A percentile compares a stretch with the other conserved stretches of the same genome.
phyloP scores from a whole-genome alignment of 2,329 filamentous ascomycete genomes.

The Talaromyces sp. region DNA sequence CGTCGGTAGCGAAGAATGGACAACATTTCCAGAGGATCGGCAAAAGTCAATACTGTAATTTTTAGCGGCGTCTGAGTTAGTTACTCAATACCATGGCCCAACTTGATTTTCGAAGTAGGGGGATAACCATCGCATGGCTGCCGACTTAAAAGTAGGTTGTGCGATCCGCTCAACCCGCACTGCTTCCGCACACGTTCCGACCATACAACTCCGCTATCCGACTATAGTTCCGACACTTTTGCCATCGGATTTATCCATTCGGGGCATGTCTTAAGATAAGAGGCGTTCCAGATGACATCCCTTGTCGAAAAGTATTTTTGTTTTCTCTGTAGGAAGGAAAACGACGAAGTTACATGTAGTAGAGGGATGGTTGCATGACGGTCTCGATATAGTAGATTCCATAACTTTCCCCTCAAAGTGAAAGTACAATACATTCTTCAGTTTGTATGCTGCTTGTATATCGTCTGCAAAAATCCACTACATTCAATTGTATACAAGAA shows the following conservation, averaged over 20 bases:
- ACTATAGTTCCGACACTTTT: background rate
- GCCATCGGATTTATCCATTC: too few species aligned
- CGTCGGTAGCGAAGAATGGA: constrained; percentile 1
- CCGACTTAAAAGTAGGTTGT: background rate
- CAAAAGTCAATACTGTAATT: background rate
- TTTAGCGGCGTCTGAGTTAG: background rate
- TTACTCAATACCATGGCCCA: background rate
- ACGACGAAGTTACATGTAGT: background rate
- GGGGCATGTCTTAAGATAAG: too few species aligned
- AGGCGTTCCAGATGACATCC: too few species aligned
- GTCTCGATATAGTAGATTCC: background rate
- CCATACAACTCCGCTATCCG: background rate
- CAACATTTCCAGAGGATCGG: background rate
- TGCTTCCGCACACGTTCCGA: background rate
- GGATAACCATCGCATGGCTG: background rate
- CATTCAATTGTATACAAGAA: too few species aligned
- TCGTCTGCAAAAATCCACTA: too few species aligned
- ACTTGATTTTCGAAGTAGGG: background rate
- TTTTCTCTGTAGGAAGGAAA: background rate
- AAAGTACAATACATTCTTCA: background rate
- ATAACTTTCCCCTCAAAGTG: background rate
- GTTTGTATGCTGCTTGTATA: background rate
- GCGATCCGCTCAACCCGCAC: constrained; percentile 1
- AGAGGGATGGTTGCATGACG: background rate
- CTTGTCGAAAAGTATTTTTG: background rate